These are phyloP conservation scores for Colletotrichum shisoi DNA, from an alignment of 2,329 filamentous ascomycete species.

Conservation along the genomic window DNA sequence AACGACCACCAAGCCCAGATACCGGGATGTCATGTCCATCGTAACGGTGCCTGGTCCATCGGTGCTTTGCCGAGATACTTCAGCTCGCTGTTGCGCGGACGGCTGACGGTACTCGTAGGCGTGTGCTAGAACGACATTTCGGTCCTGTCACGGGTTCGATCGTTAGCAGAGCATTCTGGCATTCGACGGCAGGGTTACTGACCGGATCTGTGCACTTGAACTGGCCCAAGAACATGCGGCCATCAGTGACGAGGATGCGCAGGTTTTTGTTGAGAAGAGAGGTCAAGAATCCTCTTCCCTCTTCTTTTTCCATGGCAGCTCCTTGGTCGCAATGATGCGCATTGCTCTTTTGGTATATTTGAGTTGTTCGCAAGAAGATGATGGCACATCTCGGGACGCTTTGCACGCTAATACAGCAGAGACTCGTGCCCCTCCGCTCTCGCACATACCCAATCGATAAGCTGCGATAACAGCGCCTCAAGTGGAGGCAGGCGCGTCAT, in stretches of 20 bases:
- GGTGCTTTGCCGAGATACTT: slow-evolving; percentile 47
- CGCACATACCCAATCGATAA: slow-evolving; percentile 33
- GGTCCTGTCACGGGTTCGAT: slow-evolving; percentile 67
- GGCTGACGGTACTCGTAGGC: slow-evolving; percentile 91
- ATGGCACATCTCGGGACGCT: background rate
- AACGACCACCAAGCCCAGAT: slow-evolving; percentile 87
- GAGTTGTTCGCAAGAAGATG: background rate
- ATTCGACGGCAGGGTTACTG: slow-evolving; percentile 10
- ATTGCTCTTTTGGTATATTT: slow-evolving; percentile 10
- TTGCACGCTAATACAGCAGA: background rate
- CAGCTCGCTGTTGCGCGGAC: slow-evolving; percentile 57
- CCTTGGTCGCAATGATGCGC: slow-evolving; percentile 11
- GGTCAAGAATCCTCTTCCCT: slow-evolving; percentile 64
- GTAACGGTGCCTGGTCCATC: slow-evolving; percentile 57
- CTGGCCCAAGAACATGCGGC: slow-evolving; percentile 85
- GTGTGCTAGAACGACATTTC: slow-evolving; percentile 84
- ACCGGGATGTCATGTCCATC: slow-evolving; percentile 81
- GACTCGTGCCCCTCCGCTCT: background rate
- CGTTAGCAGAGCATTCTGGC: slow-evolving; percentile 13
- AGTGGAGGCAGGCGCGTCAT: slow-evolving; percentile 37
- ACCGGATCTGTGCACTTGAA: slow-evolving; percentile 93
- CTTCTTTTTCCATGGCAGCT: slow-evolving; percentile 57
- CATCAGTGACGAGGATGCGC: slow-evolving; percentile 80
- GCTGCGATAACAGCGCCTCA: slow-evolving; percentile 22
- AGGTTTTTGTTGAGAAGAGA: slow-evolving; percentile 80